A percentile compares a stretch with the other conserved stretches of the same genome.
These are phyloP conservation scores for Yamadazyma triangularis DNA, from an alignment of 1,139 yeast genomes.

Conservation along the genomic window DNA sequence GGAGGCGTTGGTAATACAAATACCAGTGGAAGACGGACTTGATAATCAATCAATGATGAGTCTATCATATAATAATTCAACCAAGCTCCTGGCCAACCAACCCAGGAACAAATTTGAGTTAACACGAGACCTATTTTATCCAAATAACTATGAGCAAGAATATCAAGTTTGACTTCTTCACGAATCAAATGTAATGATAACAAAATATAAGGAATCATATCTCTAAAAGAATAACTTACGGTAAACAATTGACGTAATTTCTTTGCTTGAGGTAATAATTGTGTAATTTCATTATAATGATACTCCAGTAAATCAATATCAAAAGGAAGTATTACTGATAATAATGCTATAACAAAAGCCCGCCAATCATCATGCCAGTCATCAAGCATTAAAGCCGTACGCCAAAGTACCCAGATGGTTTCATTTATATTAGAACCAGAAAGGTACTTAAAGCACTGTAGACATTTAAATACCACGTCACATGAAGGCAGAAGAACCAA, in stretches of 20 bases:
- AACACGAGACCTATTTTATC: conserved; percentile 48
- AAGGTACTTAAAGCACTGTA: conserved; percentile 48
- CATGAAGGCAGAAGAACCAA: conserved; percentile 46
- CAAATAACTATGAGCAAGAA: conserved; percentile 35
- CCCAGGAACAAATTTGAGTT: conserved; percentile 59
- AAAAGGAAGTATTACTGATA: conserved; percentile 46
- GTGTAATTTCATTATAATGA: conserved; percentile 33
- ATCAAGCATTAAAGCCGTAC: conserved; percentile 47
- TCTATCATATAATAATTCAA: conserved; percentile 46
- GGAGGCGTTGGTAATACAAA: conserved; percentile 50
- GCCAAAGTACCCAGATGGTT: conserved; percentile 61
- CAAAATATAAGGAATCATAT: conserved; percentile 58
- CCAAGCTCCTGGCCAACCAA: conserved; percentile 79
- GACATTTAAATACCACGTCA: conserved; percentile 36
- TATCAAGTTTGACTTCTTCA: conserved; percentile 68
- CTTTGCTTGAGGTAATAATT: conserved; percentile 35
- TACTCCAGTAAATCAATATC: conserved; percentile 11
- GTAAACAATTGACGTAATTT: conserved; percentile 22
- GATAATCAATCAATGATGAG: conserved; percentile 17
- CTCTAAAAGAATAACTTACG: conserved; percentile 37
- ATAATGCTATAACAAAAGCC: conserved; percentile 50
- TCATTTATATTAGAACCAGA: conserved; percentile 58
- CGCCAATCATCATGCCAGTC: conserved; percentile 55
- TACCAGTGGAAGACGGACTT: conserved; percentile 33
- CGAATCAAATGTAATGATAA: conserved; percentile 69